Percentiles rank a stretch among this genome's conserved stretches.
phyloP scores from a whole-genome alignment of 345 rosid species.

The Eucalyptus pauciflora region DNA sequence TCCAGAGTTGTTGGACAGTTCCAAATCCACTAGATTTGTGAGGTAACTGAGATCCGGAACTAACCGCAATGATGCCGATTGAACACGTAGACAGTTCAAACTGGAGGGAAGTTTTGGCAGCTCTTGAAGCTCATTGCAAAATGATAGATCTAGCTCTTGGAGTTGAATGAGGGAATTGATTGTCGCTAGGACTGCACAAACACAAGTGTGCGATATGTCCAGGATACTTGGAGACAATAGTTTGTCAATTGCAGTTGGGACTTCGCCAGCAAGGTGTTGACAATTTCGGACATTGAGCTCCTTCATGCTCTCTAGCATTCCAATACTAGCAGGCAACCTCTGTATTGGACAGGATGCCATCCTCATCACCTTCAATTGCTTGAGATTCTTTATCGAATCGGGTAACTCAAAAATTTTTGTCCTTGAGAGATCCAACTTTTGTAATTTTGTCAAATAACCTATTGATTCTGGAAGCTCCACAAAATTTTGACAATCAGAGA shows the following conservation, averaged over 20 bases:
- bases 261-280: not conserved
- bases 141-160: not conserved
- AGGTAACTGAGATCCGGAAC: not conserved
- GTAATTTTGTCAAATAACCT: not conserved
- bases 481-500: rapidly evolving
- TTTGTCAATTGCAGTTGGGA: not conserved
- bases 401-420: not conserved
- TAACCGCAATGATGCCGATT: not conserved
- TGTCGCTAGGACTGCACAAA: not conserved
- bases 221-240: not conserved
- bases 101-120: not conserved
- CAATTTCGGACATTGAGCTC: rapidly evolving
- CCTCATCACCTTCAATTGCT: not conserved
- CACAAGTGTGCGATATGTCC: rapidly evolving
- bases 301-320: not conserved
- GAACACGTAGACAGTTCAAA: not conserved
- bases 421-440: rapidly evolving
- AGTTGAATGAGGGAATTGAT: not conserved
- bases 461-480: not conserved
- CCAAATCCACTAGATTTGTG: not conserved
- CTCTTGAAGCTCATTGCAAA: not conserved
- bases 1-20: not conserved
- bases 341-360: rapidly evolving
- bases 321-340: not conserved
- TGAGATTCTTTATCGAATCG: not conserved